These are phyloP conservation scores for Mortierella claussenii DNA, from an alignment of 192 early-diverging fungal genomes.

Conservation along the genomic window DNA sequence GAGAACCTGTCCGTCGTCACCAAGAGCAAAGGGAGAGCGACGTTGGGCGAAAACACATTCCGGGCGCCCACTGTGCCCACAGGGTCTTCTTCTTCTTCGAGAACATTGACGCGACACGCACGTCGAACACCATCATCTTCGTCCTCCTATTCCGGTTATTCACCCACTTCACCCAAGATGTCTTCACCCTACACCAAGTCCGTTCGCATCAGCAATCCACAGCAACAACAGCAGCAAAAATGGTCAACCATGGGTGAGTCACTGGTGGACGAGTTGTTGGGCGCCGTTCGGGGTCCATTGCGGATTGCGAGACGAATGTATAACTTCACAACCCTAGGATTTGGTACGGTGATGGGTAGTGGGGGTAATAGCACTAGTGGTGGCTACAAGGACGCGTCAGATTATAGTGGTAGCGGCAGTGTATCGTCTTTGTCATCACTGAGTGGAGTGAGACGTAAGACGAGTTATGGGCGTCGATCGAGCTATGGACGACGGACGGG, in stretches of 20 bases:
- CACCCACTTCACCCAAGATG: background rate
- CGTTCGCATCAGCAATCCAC: background rate
- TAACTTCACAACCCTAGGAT: conserved; percentile 29
- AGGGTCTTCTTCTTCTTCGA: background rate
- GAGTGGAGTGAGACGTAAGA: too few species aligned
- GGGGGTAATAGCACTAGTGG: background rate
- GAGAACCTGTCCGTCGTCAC: too few species aligned
- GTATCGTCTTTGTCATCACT: background rate
- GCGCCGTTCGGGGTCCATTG: conserved; percentile 35
- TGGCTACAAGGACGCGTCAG: conserved; percentile 1
- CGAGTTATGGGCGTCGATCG: background rate
- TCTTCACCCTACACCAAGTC: conserved; percentile 1
- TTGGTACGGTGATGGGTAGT: too few species aligned
- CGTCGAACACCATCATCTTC: conserved; percentile 4
- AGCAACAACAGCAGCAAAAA: conserved; percentile 14
- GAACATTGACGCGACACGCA: background rate
- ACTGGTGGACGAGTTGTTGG: conserved; percentile 36
- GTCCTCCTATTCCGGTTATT: background rate
- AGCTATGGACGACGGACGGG: too few species aligned
- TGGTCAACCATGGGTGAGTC: conserved; percentile 50
- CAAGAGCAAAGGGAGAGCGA: conserved; percentile 2
- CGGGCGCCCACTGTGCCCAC: conserved; percentile 3
- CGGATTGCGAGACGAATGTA: conserved; percentile 42
- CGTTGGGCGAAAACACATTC: conserved; percentile 30
- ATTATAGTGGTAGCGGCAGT: conserved; percentile 6